Evolutionary conservation across 164 flowering plant species (phyloP), one percentile per base, ranked within the genome.

Genomic region (Magnolia officinalis): DNA sequence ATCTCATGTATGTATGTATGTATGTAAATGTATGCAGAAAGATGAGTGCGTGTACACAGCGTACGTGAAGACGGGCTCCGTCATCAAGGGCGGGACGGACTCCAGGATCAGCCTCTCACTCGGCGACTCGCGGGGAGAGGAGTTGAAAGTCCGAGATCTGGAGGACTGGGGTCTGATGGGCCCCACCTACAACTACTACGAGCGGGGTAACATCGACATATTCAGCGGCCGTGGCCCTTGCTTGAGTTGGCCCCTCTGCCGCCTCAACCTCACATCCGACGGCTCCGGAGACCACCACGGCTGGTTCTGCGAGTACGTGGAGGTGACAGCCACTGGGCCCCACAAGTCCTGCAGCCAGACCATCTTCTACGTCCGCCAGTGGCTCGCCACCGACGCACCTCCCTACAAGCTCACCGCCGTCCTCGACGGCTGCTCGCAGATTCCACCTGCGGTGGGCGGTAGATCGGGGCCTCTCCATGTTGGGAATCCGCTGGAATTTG

Each of bases 141-240:
- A 78, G 1, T 83, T 85, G 4, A 7, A 70, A 75, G 80, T 88
- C 67, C 63, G 78, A 23, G 77, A 92, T 63, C 84, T 92, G 2
- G 79, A 84, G 67, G 63, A 72, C 4, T 88, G 94, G 92, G 88
- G 88, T n/a, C 63, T 92, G 9, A 90, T 90, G 97, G 89, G 82
- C 0, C 74, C 82, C 0, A 2, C 1, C 16, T 72, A 89, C 82
- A 83, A 90, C 80, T 92, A 92, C 86, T 92, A 49, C 81, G 97
- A 92, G 82, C 75, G 87, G 4, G 91, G 86, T 37, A 87, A 85
- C 63, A 81, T 85, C 9, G 97, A 92, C 80, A 81, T 89, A 1
- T 92, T 92, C 85, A 87, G 83, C 29, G 92, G 84, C 1, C 78
- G 83, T 0, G 91, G 88, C 0, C 84, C 83, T 0, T 92, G 97